Base-by-base conservation (phyloP, 2,329 filamentous ascomycete genomes). In the Epichloe baconii region DNA sequence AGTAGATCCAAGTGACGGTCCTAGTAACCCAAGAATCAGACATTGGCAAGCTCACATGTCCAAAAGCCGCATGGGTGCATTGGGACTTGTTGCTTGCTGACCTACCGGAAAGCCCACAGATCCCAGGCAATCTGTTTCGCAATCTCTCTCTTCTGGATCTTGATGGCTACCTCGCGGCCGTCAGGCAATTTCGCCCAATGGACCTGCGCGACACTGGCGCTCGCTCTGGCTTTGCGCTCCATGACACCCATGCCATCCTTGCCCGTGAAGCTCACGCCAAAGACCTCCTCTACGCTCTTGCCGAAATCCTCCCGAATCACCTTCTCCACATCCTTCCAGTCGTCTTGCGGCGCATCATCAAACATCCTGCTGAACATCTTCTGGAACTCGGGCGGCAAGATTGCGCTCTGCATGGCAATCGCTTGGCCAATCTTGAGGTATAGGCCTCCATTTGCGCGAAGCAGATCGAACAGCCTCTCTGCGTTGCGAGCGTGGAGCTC, bases 351-450 rank as follows among this genome's bases (percentile, higher is more conserved):
- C 55, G 93, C 93, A 71, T 97, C 91, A 64, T 97, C 93, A 65
- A 97, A 98, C 88, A 98, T 96, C 61, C 85, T 79, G 21, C 85
- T 76, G 64, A 98, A 98, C 89, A 96, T 97, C 62, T 84, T 83
- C 72, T 95, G 89, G 60, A 97, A 97, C 67, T 95, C 89, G 0
- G 90, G 87, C 26, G 93, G 93, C 55, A 98, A 71, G 26, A 97
- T 83, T 0, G 91, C 91, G 58, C 86, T 91, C 74, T 98, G 93
- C 93, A 97, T 97, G 14, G 91, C 93, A 58, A 98, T 91, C 4
- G 93, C 93, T 73, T 98, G 93, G 0, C 93, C 93, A 53, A 98
- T 96, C 76, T 98, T 98, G 63, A 97, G 75, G 64, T 97, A 98
- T 17, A 98, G 70, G 0, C 93, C 93, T 54, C 93, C 91, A 75